Evolutionary conservation across 768 basidiomycete species (phyloP).

Genomic region (Collybia sordida): DNA sequence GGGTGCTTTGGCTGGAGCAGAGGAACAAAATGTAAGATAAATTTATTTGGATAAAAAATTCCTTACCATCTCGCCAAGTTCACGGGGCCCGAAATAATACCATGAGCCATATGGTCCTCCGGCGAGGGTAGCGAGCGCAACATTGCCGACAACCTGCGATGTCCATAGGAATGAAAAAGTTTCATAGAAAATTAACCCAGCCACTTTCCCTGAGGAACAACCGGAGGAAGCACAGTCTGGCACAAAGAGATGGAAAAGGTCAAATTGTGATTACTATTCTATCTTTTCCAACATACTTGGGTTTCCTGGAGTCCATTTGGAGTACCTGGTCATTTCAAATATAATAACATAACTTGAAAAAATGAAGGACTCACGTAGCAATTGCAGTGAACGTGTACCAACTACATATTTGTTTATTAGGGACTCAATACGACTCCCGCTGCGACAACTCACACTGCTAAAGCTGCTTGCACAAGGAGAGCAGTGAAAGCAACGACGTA

Average conservation of each 20-base stretch:
- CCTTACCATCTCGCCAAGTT: slow-evolving; percentile 60
- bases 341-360: background rate
- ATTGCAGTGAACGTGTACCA: slow-evolving; percentile 80
- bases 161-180: slow-evolving; percentile 88
- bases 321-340: slow-evolving; percentile 32
- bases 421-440: background rate
- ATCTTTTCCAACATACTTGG: slow-evolving; percentile 45
- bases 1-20: slow-evolving; percentile 61
- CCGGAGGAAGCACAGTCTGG: slow-evolving; percentile 46
- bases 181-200: slow-evolving; percentile 75
- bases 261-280: background rate
- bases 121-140: slow-evolving; percentile 76
- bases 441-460: slow-evolving; percentile 57
- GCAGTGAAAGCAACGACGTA: slow-evolving; percentile 71
- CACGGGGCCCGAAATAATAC: slow-evolving; percentile 84
- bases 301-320: slow-evolving; percentile 78
- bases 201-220: slow-evolving; percentile 75
- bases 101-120: slow-evolving; percentile 77
- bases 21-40: background rate
- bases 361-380: slow-evolving; percentile 52
- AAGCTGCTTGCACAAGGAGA: slow-evolving; percentile 66
- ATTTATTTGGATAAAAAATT: slow-evolving; percentile 7
- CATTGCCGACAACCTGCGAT: slow-evolving; percentile 78
- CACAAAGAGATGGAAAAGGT: background rate
- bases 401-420: slow-evolving; percentile 28